Evolutionary conservation across 805 yeast genomes (phyloP).

Genomic region (Clavispora santaluciae): DNA sequence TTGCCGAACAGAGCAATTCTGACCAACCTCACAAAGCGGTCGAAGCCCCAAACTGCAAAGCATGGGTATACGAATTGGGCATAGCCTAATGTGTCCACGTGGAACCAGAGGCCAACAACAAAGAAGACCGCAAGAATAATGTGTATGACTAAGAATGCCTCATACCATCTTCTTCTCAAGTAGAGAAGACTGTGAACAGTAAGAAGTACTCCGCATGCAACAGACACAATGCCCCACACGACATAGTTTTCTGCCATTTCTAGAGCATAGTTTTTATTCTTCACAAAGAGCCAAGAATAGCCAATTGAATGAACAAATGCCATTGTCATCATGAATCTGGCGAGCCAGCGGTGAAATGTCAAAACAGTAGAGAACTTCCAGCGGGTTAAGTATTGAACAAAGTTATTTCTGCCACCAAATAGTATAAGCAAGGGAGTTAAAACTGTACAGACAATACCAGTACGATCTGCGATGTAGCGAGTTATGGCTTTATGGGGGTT

Average conservation of each 20-base stretch:
- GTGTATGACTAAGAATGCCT: constrained; percentile 20
- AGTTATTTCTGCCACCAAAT: constrained; percentile 17
- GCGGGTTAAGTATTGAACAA: constrained; percentile 13
- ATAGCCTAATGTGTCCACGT: constrained; percentile 16
- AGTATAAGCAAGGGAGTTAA: constrained; percentile 12
- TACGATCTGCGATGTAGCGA: constrained; percentile 14
- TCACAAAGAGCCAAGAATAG: constrained; percentile 5
- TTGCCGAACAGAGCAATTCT: constrained; percentile 33
- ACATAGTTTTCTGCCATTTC: constrained; percentile 7
- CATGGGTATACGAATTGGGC: constrained; percentile 42
- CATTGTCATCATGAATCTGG: constrained; percentile 9
- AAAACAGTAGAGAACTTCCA: constrained; percentile 14
- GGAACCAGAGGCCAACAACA: constrained; percentile 18
- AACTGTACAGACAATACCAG: constrained; percentile 8
- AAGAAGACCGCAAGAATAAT: constrained; percentile 19
- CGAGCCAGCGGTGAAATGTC: constrained; percentile 14
- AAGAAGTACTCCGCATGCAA: constrained; percentile 9
- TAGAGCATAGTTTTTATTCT: constrained; percentile 3
- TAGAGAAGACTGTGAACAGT: constrained; percentile 14
- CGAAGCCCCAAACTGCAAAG: constrained; percentile 58
- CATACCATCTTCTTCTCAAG: constrained; percentile 20
- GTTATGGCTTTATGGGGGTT: constrained; percentile 2
- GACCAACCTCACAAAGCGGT: constrained; percentile 31
- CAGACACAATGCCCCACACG: constrained; percentile 12
- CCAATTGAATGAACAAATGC: constrained; percentile 10